Conservation (phyloP, 352 stramenopile species). For the Globisporangium radiosum region DNA sequence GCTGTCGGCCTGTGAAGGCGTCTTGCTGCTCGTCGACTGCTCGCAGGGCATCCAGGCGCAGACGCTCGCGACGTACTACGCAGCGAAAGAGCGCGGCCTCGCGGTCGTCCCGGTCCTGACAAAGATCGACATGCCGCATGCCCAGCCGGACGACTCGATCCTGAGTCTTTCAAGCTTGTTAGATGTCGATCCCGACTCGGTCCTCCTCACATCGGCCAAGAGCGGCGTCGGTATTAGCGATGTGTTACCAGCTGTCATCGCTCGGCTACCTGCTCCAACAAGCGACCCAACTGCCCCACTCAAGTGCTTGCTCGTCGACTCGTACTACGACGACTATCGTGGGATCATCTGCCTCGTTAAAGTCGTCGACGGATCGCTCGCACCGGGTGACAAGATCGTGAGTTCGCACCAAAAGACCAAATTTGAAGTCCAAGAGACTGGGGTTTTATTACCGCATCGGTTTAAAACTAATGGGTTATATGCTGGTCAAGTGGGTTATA, state of each 20-base stretch:
- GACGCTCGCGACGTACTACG: slow-evolving; percentile 95
- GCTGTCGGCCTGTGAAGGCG: slow-evolving; percentile 95
- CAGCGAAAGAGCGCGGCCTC: slow-evolving; percentile 94
- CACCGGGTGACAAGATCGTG: slow-evolving; percentile 74
- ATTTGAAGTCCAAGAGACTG: slow-evolving; percentile 95
- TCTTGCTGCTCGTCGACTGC: slow-evolving; percentile 96
- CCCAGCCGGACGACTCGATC: slow-evolving; percentile 89
- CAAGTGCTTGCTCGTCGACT: slow-evolving; percentile 94
- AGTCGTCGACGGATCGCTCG: slow-evolving; percentile 88
- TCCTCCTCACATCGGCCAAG: slow-evolving; percentile 95
- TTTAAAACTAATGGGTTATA: slow-evolving; percentile 74
- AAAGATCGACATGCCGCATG: slow-evolving; percentile 97
- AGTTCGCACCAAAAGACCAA: slow-evolving; percentile 73
- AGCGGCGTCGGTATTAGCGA: slow-evolving; percentile 86
- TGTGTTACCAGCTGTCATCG: slow-evolving; percentile 80
- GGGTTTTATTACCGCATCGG: slow-evolving; percentile 88
- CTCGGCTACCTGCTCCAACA: slow-evolving; percentile 51
- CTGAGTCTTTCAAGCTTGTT: slow-evolving; percentile 70
- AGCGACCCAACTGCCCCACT: slow-evolving; percentile 61
- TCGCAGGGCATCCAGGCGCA: slow-evolving; percentile 98
- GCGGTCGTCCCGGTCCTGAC: slow-evolving; percentile 95
- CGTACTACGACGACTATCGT: slow-evolving; percentile 95
- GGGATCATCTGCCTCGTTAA: slow-evolving; percentile 96
- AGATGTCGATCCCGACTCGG: slow-evolving; percentile 91
- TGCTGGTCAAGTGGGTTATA: slow-evolving; percentile 95